Evolutionary conservation across 1,139 yeast genomes (phyloP), one percentile per base, ranked within the genome.

Genomic region (Yamadazyma songkhlaensis): DNA sequence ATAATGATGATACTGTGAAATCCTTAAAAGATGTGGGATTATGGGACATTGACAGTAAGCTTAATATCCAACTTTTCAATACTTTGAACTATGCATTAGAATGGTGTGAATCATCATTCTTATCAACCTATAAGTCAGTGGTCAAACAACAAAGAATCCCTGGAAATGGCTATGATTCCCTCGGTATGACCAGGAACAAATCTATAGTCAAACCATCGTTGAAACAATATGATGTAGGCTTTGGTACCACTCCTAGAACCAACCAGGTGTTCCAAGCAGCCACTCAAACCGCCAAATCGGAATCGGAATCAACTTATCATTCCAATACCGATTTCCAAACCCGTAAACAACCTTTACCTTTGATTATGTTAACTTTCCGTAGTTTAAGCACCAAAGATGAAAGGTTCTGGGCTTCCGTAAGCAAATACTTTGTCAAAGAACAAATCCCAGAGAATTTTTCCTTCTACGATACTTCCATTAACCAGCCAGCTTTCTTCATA

Each of bases 51-150:
- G 60, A 67, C 12, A 65, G 47, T 57, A 51, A 59, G 22, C 55
- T 63, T 26, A 64, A 71, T 20, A 77, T 84, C 29, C 80, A 81
- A 48, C 67, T 86, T 29, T 86, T 85, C 55, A 75, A 77, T 41
- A 84, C 87, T 40, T 71, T 92, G 46, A 92, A 94, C 55, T 77
- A 86, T 44, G 96, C 96, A 0, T 70, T 92, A 37, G 97, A 92
- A 60, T 90, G 96, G 96, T 88, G 97, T 67, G 99, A 92, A 56
- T 90, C 92, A 60, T 81, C 84, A 48, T 88, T 89, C 52, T 71
- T 92, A 50, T 71, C 77, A 34, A 81, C 87, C 34, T 89, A 86
- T 61, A 70, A 62, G 42, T 46, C 52, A 25, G 54, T 67, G 28
- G 54, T 62, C 39, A 52, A 51, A 39, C 55, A 55, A 36, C 51